Evolutionary conservation across 1,284 basidiomycete genomes (phyloP), one percentile per base, ranked within the genome.

Genomic region (Ceratobasidium sp.): DNA sequence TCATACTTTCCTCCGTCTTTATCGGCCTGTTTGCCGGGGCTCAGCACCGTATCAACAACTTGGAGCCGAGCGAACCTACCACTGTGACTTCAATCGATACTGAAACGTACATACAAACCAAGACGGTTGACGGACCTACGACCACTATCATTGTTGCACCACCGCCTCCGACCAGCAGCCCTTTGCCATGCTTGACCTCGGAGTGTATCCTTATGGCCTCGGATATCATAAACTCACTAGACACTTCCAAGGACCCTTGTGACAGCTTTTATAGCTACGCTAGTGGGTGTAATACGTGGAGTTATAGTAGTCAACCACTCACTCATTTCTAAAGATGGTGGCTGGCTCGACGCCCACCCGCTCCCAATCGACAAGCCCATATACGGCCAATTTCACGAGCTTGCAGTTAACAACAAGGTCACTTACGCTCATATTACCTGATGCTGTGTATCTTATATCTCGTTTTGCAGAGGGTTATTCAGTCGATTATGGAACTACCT

Each of bases 181-280:
- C 60, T 54, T 58, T 72, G 72, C 79, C 86, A 5, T 99, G 96
- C 82, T 82, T 92, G 46, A 88, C 92, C 7, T 79, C 90, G 18
- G 86, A 91, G 74, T 99, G 96, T 78, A 90, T 98, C 66, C 82
- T 89, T 56, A 85, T 96, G 14, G 90, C 96, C 3, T 91, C 93
- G 2, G 86, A 88, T 0, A 91, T 99, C 73, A 83, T 98, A 30
- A 87, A 88, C 28, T 88, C 88, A 2, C 82, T 99, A 59, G 95
- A 99, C 79, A 85, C 86, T 14, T 84, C 88, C 3, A 85, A 92
- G 76, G 93, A 98, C 79, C 96, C 96, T 0, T 99, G 96, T 81
- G 92, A 98, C 76, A 91, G 96, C 81, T 98, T 98, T 79, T 98
- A 96, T 79, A 86, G 91, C 75, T 99, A 91, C 81, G 88, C 94